These are phyloP conservation scores for Candida hispaniensis DNA, from an alignment of 805 yeast species.

Conservation along the genomic window DNA sequence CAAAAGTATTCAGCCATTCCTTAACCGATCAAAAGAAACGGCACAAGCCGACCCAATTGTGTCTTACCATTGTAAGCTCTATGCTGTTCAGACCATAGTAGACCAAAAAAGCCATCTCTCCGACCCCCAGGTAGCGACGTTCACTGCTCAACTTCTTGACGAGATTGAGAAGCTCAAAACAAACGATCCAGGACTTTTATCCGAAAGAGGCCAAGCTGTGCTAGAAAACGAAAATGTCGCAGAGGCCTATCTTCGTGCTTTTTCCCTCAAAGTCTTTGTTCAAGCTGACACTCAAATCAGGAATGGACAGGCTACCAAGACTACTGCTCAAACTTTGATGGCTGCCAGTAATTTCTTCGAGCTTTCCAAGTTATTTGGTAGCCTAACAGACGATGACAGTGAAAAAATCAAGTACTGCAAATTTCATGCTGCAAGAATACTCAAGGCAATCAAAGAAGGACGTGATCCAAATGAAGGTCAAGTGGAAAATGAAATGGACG, in stretches of 20 bases:
- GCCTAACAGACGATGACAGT: slow-evolving; percentile 27
- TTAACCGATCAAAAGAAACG: slow-evolving; percentile 37
- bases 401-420: slow-evolving; percentile 50
- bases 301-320: slow-evolving; percentile 33
- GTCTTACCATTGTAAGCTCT: slow-evolving; percentile 59
- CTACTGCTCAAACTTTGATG: slow-evolving; percentile 42
- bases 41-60: slow-evolving; percentile 50
- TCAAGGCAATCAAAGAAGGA: slow-evolving; percentile 39
- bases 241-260: slow-evolving; percentile 43
- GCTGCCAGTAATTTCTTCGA: slow-evolving; percentile 48
- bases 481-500: slow-evolving; percentile 23
- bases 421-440: slow-evolving; percentile 49
- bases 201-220: slow-evolving; percentile 34
- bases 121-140: slow-evolving; percentile 44
- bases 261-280: slow-evolving; percentile 49
- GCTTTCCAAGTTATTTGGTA: slow-evolving; percentile 35
- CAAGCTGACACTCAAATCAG: slow-evolving; percentile 41
- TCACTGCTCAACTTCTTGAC: slow-evolving; percentile 55
- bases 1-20: slow-evolving; percentile 23
- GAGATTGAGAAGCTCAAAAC: slow-evolving; percentile 51
- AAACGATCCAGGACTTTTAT: slow-evolving; percentile 31
- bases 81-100: slow-evolving; percentile 65
- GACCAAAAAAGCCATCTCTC: slow-evolving; percentile 46
- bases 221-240: slow-evolving; percentile 52
- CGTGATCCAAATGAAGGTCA: slow-evolving; percentile 49